A percentile compares a stretch with the other conserved stretches of the same genome.
Conservation (phyloP, 2,329 filamentous ascomycete genomes). For the Sclerotinia minor region DNA sequence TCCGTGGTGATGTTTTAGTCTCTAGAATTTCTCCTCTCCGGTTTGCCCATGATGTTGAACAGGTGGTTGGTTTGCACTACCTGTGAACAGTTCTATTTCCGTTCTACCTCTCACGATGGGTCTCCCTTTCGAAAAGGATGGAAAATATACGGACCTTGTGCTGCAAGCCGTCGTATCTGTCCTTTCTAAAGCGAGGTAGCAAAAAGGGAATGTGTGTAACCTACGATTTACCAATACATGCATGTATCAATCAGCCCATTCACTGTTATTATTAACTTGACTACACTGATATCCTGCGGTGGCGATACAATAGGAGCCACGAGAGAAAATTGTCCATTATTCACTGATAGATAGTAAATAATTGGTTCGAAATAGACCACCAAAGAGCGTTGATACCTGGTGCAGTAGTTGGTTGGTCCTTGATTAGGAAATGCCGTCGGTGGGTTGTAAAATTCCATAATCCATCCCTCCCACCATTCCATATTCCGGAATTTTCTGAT, state of each 20-base stretch:
- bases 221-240: not conserved
- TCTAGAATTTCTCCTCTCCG: not conserved
- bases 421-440: not conserved
- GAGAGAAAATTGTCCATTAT: not conserved
- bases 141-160: not conserved
- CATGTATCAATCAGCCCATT: not conserved
- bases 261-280: not conserved
- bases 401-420: too few species aligned
- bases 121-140: not conserved
- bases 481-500: constrained; percentile 1
- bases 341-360: not conserved
- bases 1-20: not conserved
- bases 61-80: not conserved
- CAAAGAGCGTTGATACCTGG: not conserved
- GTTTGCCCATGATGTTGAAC: not conserved
- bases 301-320: not conserved
- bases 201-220: not conserved
- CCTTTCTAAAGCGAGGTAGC: not conserved
- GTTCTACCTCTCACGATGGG: too few species aligned
- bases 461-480: too few species aligned
- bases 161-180: not conserved
- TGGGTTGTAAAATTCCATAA: not conserved
- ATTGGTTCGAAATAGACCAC: not conserved
- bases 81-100: not conserved
- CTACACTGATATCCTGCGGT: not conserved